A percentile compares a stretch with the other conserved stretches of the same genome.
These are phyloP conservation scores for Hansenula lynferdii DNA, from an alignment of 1,139 yeast genomes.

Conservation along the genomic window DNA sequence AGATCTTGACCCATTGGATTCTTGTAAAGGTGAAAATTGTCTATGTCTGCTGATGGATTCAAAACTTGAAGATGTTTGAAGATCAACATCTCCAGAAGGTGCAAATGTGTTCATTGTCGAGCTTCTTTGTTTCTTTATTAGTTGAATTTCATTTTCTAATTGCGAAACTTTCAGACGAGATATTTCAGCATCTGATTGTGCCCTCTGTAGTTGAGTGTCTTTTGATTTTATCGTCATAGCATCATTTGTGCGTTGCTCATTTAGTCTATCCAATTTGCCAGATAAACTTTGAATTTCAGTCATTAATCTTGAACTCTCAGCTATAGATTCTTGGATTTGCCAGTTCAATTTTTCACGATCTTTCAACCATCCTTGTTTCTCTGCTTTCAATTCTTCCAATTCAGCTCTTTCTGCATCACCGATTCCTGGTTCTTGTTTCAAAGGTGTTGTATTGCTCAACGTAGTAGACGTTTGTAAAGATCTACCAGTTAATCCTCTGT, in stretches of 20 bases:
- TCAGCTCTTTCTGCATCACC: constrained; percentile 31
- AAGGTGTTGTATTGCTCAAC: background rate
- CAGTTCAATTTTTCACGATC: constrained; percentile 38
- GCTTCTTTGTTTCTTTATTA: constrained; percentile 30
- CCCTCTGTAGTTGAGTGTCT: constrained; percentile 59
- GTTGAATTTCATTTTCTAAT: constrained; percentile 47
- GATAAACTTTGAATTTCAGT: constrained; percentile 35
- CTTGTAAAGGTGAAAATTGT: constrained; percentile 14
- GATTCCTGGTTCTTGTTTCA: constrained; percentile 6
- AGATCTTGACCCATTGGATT: constrained; percentile 9
- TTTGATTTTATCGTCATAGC: constrained; percentile 54
- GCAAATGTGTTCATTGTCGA: constrained; percentile 21
- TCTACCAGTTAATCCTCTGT: constrained; percentile 27
- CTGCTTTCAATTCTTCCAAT: constrained; percentile 45
- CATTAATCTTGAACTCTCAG: constrained; percentile 37
- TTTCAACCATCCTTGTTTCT: constrained; percentile 46
- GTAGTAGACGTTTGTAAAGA: constrained; percentile 20
- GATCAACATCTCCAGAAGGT: background rate
- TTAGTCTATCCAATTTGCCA: constrained; percentile 33
- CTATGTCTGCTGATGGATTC: constrained; percentile 10
- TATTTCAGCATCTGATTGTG: constrained; percentile 56
- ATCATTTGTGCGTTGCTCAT: constrained; percentile 45
- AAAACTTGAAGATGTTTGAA: constrained; percentile 15
- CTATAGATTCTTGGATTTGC: constrained; percentile 36
- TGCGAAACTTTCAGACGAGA: constrained; percentile 44